phyloP scores from a whole-genome alignment of 2,329 filamentous ascomycete genomes.

The Hypocrella siamensis region DNA sequence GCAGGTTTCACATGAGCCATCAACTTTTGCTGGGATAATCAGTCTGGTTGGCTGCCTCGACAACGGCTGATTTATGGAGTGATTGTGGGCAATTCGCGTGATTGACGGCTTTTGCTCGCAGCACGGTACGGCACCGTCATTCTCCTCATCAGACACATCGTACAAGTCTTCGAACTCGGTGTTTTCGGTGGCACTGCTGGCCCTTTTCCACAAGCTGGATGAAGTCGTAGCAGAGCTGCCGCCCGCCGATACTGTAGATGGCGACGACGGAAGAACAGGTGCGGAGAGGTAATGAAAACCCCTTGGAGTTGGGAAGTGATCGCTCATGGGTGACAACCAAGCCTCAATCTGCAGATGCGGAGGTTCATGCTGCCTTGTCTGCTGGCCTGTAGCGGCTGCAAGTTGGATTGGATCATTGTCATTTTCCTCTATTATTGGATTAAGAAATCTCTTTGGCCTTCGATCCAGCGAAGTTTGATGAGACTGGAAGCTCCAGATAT shows the following conservation, averaged over 20 bases:
- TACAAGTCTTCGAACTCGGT: slow-evolving; percentile 80
- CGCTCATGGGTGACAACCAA: slow-evolving; percentile 43
- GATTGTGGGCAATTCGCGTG: slow-evolving; percentile 19
- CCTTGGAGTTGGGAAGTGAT: slow-evolving; percentile 58
- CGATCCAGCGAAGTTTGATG: slow-evolving; percentile 40
- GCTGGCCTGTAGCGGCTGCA: slow-evolving; percentile 7
- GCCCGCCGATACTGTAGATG: slow-evolving; percentile 37
- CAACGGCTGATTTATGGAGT: slow-evolving; percentile 20
- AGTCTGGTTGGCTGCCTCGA: slow-evolving; percentile 25
- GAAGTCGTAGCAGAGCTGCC: slow-evolving; percentile 37
- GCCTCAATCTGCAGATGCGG: slow-evolving; percentile 37
- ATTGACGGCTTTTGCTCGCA: slow-evolving; percentile 11
- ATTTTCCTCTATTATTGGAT: slow-evolving; percentile 49
- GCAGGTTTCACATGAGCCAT: slow-evolving; percentile 22
- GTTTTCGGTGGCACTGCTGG: slow-evolving; percentile 45
- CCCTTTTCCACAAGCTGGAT: slow-evolving; percentile 47
- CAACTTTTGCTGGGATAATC: slow-evolving; percentile 30
- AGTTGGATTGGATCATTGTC: slow-evolving; percentile 20
- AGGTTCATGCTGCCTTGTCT: slow-evolving; percentile 12
- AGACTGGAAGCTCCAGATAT: slow-evolving; percentile 22
- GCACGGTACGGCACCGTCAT: slow-evolving; percentile 12
- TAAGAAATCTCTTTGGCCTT: slow-evolving; percentile 37
- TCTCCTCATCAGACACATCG: slow-evolving; percentile 69
- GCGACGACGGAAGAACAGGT: slow-evolving; percentile 45
- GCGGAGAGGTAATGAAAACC: slow-evolving; percentile 49